Evolutionary conservation across 1,284 basidiomycete genomes (phyloP), one percentile per base, ranked within the genome.

Genomic region (Rhizoctonia solani): DNA sequence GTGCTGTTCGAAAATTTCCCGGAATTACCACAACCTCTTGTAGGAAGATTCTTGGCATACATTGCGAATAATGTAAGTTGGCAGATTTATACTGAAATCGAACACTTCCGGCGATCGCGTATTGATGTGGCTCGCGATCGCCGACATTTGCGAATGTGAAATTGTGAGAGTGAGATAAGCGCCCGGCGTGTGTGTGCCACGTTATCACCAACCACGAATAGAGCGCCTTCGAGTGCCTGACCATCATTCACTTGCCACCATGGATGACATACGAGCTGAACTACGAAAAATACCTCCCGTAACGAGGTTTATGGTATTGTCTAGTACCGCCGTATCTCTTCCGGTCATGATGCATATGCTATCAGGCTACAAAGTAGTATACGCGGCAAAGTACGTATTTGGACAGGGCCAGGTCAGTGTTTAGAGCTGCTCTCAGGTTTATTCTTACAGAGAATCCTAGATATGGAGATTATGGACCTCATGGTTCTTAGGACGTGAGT

Each of bases 281-380:
- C 76, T 93, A 59, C 82, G 80, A 71, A 92, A 93, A 79, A 91
- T 95, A 1, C 93, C 93, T 0, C 89, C 91, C 50, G 89, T 95
- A 21, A 95, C 93, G 1, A 84, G 92, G 32, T 85, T 87, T 69
- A 75, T 93, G 21, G 81, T 87, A 56, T 79, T 78, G 9, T 87
- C 89, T 1, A 85, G 86, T 1, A 74, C 88, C 1, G 83, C 77
- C 0, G 78, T 93, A 41, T 85, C 92, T 0, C 34, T 88, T 0
- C 84, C 91, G 0, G 79, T 83, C 41, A 76, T 90, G 68, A 76
- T 89, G 70, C 77, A 83, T 13, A 68, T 92, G 5, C 74, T 91
- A 19, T 78, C 81, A 1, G 76, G 80, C 0, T 85, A 87, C 74
- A 80, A 76, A 42, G 69, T 92, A 69, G 50, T 89, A 0, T 92